phyloP scores from a whole-genome alignment of 1,139 yeast species.

The Saccharomycopsis crataegensis region DNA sequence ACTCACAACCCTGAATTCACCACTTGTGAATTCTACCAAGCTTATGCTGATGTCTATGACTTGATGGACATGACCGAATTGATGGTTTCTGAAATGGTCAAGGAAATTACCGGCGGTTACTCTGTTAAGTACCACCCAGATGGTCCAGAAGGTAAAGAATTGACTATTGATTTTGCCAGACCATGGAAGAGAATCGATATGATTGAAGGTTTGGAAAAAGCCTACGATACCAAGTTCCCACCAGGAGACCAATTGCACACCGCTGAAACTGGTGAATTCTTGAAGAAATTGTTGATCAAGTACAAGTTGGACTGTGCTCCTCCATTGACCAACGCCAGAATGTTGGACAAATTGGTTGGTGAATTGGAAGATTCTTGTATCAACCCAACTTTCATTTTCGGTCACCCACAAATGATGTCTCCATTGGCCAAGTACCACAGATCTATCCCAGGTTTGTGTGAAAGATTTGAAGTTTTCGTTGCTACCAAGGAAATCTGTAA shows the following conservation, averaged over 20 bases:
- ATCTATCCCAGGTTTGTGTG: constrained; percentile 88
- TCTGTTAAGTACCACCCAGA: constrained; percentile 85
- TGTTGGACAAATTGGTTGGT: constrained; percentile 97
- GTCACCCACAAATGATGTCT: constrained; percentile 99
- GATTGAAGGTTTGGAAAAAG: constrained; percentile 92
- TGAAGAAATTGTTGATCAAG: constrained; percentile 71
- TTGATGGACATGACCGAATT: constrained; percentile 96
- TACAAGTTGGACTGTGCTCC: constrained; percentile 89
- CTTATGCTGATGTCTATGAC: constrained; percentile 89
- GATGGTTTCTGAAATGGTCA: constrained; percentile 95
- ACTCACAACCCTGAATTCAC: constrained; percentile 99
- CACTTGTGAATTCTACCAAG: constrained; percentile 94
- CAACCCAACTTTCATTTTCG: constrained; percentile 96
- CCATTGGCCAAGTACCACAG: constrained; percentile 97
- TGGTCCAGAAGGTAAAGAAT: constrained; percentile 61
- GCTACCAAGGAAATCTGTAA: constrained; percentile 98
- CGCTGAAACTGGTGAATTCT: constrained; percentile 84
- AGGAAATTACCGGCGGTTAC: constrained; percentile 86
- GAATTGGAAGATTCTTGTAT: constrained; percentile 88
- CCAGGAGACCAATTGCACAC: constrained; percentile 88
- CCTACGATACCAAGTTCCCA: constrained; percentile 69
- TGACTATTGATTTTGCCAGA: constrained; percentile 81
- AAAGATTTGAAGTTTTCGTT: constrained; percentile 96
- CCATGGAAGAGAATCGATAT: constrained; percentile 99
- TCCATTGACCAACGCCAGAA: constrained; percentile 95